A percentile compares a stretch with the other conserved stretches of the same genome.
phyloP scores from a whole-genome alignment of 306 rosid genomes.

The Medicago truncatula region MtrunA17r5.0-ANR NC_053042.1:35061501-35062000 shows the following conservation, averaged over 20 bases:
- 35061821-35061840: not conserved
- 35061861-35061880: not conserved
- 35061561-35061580: slow-evolving; percentile 30
- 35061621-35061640: slow-evolving; percentile 29
- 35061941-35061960: slow-evolving; percentile 6
- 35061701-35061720: slow-evolving; percentile 33
- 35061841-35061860: slow-evolving; percentile 30
- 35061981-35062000: not conserved
- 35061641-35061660: slow-evolving; percentile 37
- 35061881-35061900: slow-evolving; percentile 20
- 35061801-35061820: slow-evolving; percentile 7
- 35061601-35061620: slow-evolving; percentile 36
- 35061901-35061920: slow-evolving; percentile 20
- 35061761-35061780: slow-evolving; percentile 31
- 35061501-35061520: slow-evolving; percentile 13
- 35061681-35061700: slow-evolving; percentile 26
- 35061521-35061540: slow-evolving; percentile 18
- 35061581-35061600: slow-evolving; percentile 38
- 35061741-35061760: slow-evolving; percentile 37
- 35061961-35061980: not conserved
- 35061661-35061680: slow-evolving; percentile 35
- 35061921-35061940: not conserved
- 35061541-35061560: slow-evolving; percentile 32
- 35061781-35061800: slow-evolving; percentile 20
- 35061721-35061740: slow-evolving; percentile 34